Conservation (phyloP, 768 basidiomycete genomes). For the Calocybe gangraenosa region DNA sequence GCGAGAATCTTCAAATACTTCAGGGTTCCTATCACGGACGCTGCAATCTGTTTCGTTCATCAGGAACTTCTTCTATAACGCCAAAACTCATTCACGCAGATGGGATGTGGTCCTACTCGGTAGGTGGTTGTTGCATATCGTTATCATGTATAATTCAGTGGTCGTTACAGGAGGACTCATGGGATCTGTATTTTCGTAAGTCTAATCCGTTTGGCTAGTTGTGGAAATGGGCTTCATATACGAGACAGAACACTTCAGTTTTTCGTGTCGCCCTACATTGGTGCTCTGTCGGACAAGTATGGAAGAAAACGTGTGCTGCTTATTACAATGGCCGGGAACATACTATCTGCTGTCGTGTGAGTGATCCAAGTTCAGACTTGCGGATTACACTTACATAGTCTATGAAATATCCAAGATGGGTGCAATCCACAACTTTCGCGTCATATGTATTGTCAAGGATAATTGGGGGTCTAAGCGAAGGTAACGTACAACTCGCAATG, state of each 20-base stretch:
- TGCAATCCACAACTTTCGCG: conserved; percentile 85
- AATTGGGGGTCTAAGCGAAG: conserved; percentile 92
- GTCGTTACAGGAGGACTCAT: conserved; percentile 66
- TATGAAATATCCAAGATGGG: conserved; percentile 62
- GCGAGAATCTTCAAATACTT: conserved; percentile 69
- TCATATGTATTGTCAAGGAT: conserved; percentile 87
- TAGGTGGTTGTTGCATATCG: conserved; percentile 17
- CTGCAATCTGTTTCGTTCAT: conserved; percentile 62
- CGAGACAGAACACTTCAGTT: conserved; percentile 71
- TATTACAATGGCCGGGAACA: conserved; percentile 88
- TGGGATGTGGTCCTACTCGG: conserved; percentile 97
- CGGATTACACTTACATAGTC: too few relatives aligned
- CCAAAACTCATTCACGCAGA: conserved; percentile 57
- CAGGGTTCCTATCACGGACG: conserved; percentile 70
- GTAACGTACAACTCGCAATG: conserved; percentile 97
- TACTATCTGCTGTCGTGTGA: conserved; percentile 82
- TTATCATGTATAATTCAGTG: background rate
- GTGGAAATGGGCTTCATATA: conserved; percentile 26
- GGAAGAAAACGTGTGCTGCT: conserved; percentile 84
- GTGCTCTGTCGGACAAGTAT: conserved; percentile 82
- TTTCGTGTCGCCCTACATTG: conserved; percentile 78
- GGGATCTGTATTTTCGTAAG: conserved; percentile 91
- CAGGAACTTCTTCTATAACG: conserved; percentile 61
- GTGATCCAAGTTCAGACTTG: too few relatives aligned
- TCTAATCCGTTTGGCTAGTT: conserved; percentile 17